phyloP scores from a whole-genome alignment of 2,329 filamentous ascomycete genomes.

The Penicillium hesseltinei region DNA sequence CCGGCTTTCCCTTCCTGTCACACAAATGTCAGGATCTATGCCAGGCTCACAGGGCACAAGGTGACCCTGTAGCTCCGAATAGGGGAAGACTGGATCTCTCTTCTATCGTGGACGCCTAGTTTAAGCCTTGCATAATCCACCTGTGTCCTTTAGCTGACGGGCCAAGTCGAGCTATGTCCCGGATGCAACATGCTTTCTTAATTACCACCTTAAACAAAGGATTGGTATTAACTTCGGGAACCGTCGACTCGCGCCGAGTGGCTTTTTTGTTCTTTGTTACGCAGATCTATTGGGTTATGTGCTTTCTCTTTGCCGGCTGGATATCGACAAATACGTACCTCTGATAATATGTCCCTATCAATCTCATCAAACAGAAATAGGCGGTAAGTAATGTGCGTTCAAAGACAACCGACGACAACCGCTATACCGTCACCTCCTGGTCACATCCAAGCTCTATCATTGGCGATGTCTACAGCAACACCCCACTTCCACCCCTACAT shows the following conservation, averaged over 20 bases:
- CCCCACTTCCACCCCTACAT: constrained; percentile 4
- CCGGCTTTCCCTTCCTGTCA: constrained; percentile 13
- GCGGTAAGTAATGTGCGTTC: background rate
- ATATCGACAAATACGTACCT: background rate
- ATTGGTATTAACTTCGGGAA: background rate
- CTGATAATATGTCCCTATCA: background rate
- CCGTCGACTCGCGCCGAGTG: background rate
- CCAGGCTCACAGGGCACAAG: constrained; percentile 3
- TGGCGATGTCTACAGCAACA: background rate
- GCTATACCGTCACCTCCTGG: background rate
- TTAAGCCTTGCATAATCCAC: constrained; percentile 2
- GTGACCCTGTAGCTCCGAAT: constrained; percentile 15
- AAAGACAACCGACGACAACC: background rate
- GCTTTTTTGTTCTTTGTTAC: background rate
- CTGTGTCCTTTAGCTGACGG: background rate
- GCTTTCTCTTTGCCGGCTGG: background rate
- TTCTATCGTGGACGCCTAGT: background rate
- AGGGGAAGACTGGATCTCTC: background rate
- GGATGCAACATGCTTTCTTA: constrained; percentile 10
- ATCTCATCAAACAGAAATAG: background rate
- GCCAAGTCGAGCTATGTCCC: background rate
- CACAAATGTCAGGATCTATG: constrained; percentile 14
- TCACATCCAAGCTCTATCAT: background rate
- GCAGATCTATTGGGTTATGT: background rate
- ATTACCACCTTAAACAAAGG: background rate